Evolutionary conservation across 2,329 filamentous ascomycete species (phyloP).

Genomic region (Penicillium sp.): DNA sequence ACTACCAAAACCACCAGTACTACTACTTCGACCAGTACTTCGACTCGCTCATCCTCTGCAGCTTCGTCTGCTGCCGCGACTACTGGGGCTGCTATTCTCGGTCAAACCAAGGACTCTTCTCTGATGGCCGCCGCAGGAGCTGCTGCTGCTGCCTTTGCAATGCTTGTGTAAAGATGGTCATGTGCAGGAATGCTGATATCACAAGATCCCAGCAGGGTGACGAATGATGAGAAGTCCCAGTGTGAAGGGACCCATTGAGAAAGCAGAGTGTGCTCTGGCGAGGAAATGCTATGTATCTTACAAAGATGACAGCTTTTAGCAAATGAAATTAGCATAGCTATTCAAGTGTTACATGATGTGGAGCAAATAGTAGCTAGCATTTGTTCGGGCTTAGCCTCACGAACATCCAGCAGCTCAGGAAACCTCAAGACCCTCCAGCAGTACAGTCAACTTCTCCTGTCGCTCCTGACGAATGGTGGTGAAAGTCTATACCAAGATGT

Average conservation of each 20-base stretch:
- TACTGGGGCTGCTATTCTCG: slow-evolving; percentile 19
- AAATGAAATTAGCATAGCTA: slow-evolving; percentile 1
- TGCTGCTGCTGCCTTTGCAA: slow-evolving; percentile 28
- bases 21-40: slow-evolving; percentile 7
- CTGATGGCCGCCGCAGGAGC: slow-evolving; percentile 29
- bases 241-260: background rate
- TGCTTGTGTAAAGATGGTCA: slow-evolving; percentile 22
- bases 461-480: slow-evolving; percentile 36
- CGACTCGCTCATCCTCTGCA: slow-evolving; percentile 14
- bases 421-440: slow-evolving; percentile 14
- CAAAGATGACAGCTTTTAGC: slow-evolving; percentile 1
- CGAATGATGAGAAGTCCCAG: background rate
- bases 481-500: slow-evolving; percentile 26
- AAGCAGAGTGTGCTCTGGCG: background rate
- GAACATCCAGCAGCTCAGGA: background rate
- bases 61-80: slow-evolving; percentile 26
- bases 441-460: slow-evolving; percentile 26
- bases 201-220: background rate
- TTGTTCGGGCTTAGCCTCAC: slow-evolving; percentile 6
- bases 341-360: slow-evolving; percentile 1
- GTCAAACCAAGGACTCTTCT: slow-evolving; percentile 22
- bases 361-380: background rate
- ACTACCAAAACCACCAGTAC: slow-evolving; percentile 4
- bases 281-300: slow-evolving; percentile 3
- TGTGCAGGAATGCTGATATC: background rate